phyloP scores from a whole-genome alignment of 1,139 yeast species.

The Nakaseomyces bracarensis region DNA sequence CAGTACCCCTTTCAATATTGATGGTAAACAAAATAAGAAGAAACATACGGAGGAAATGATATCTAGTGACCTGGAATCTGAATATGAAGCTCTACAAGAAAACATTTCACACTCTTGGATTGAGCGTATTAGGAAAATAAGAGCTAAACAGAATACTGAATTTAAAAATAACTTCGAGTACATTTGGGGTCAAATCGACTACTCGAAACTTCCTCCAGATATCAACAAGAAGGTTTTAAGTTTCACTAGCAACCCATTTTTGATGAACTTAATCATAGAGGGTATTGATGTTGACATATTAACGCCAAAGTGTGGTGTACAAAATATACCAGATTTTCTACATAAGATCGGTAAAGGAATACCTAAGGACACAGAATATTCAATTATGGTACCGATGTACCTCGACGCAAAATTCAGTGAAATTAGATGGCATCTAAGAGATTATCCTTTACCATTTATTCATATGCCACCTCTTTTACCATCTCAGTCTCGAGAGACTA shows the following conservation, averaged over 20 bases:
- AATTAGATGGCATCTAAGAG: constrained; percentile 55
- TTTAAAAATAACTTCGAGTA: constrained; percentile 46
- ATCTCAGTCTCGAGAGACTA: constrained; percentile 30
- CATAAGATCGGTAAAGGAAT: constrained; percentile 73
- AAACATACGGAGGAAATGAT: constrained; percentile 9
- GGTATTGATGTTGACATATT: constrained; percentile 47
- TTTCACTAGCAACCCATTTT: constrained; percentile 53
- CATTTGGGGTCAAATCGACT: constrained; percentile 42
- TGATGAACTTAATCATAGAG: constrained; percentile 50
- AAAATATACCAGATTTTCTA: constrained; percentile 51
- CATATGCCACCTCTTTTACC: constrained; percentile 37
- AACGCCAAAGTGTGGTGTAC: constrained; percentile 48
- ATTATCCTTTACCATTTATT: constrained; percentile 51
- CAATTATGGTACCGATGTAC: constrained; percentile 59
- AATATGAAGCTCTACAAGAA: constrained; percentile 30
- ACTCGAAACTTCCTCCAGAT: constrained; percentile 38
- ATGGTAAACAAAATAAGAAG: constrained; percentile 10
- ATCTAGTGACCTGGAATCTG: constrained; percentile 11
- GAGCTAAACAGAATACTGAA: constrained; percentile 37
- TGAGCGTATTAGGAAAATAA: constrained; percentile 45
- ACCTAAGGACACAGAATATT: constrained; percentile 61
- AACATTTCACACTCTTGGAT: constrained; percentile 72
- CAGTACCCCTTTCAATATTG: constrained; percentile 11
- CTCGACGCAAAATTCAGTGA: constrained; percentile 40
- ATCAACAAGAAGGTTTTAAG: constrained; percentile 51